These are phyloP conservation scores for Pichia sp. DNA, from an alignment of 1,139 yeast species.

Conservation along the genomic window DNA sequence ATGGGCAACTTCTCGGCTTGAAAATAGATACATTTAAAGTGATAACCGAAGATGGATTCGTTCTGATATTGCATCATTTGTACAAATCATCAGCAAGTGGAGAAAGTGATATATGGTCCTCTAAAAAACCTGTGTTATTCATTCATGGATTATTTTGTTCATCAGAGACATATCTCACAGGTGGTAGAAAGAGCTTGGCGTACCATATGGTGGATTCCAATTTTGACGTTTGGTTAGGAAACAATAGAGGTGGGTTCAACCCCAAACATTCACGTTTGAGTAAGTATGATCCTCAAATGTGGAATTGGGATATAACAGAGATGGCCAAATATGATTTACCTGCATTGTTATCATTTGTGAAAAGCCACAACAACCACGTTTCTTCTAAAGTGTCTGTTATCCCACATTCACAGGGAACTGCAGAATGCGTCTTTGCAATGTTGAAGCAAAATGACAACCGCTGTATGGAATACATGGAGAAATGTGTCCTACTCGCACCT, in stretches of 20 bases:
- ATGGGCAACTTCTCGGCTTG: constrained; percentile 53
- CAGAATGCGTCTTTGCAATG: constrained; percentile 65
- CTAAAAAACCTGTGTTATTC: constrained; percentile 50
- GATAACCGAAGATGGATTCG: constrained; percentile 74
- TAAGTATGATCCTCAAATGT: constrained; percentile 44
- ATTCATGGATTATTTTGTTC: constrained; percentile 86
- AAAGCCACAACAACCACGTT: constrained; percentile 31
- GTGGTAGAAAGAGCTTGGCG: constrained; percentile 73
- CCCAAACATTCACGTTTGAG: constrained; percentile 49
- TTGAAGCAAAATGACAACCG: constrained; percentile 34
- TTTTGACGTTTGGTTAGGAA: constrained; percentile 91
- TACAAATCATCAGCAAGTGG: constrained; percentile 37
- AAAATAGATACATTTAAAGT: constrained; percentile 53
- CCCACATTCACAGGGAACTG: constrained; percentile 92
- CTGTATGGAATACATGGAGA: too few species aligned
- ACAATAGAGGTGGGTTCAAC: constrained; percentile 78
- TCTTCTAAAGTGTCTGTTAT: constrained; percentile 53
- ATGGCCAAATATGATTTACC: constrained; percentile 77
- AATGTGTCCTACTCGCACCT: constrained; percentile 77
- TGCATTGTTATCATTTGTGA: constrained; percentile 56
- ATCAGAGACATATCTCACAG: constrained; percentile 73
- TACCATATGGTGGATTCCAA: constrained; percentile 50
- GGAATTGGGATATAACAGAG: constrained; percentile 86
- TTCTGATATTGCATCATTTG: constrained; percentile 56
- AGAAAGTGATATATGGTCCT: not conserved